Conservation (phyloP, 306 rosid species). For the Gastrolobium bilobum region DNA sequence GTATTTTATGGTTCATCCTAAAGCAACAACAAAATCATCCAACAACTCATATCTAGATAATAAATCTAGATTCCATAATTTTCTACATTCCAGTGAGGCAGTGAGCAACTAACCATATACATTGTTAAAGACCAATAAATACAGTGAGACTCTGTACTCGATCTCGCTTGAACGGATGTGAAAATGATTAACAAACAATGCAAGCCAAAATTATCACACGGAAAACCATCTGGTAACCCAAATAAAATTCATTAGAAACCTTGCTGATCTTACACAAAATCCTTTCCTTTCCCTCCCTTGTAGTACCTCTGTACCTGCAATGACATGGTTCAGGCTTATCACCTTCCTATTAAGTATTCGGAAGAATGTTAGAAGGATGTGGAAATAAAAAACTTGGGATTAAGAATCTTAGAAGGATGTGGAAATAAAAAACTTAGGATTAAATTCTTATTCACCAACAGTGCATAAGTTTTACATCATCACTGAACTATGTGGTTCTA, state of each 20-base stretch:
- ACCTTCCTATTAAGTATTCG: slow-evolving; percentile 39
- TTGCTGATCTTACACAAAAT: slow-evolving; percentile 24
- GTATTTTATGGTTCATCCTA: not conserved
- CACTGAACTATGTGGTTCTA: not conserved
- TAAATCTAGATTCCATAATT: slow-evolving; percentile 43
- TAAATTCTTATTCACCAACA: not conserved
- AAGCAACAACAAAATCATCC: slow-evolving; percentile 25
- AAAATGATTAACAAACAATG: slow-evolving; percentile 41
- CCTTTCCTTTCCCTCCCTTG: slow-evolving; percentile 33
- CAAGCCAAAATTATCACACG: slow-evolving; percentile 43
- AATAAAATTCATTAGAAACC: slow-evolving; percentile 36
- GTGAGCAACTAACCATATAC: slow-evolving; percentile 45
- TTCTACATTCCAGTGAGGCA: slow-evolving; percentile 33
- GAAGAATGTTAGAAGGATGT: slow-evolving; percentile 39
- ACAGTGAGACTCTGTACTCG: slow-evolving; percentile 59
- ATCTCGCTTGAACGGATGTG: slow-evolving; percentile 23
- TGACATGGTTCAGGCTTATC: slow-evolving; percentile 40
- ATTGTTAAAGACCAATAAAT: slow-evolving; percentile 44
- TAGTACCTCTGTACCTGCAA: slow-evolving; percentile 49
- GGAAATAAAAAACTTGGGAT: not conserved
- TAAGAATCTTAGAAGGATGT: not conserved
- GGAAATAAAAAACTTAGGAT: not conserved
- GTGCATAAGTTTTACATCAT: not conserved
- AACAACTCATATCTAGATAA: slow-evolving; percentile 37
- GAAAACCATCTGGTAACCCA: slow-evolving; percentile 44